These are phyloP conservation scores for Acanthamoeba rhysodes DNA, from an alignment of 208 protist genomes.

Conservation along the genomic window DNA sequence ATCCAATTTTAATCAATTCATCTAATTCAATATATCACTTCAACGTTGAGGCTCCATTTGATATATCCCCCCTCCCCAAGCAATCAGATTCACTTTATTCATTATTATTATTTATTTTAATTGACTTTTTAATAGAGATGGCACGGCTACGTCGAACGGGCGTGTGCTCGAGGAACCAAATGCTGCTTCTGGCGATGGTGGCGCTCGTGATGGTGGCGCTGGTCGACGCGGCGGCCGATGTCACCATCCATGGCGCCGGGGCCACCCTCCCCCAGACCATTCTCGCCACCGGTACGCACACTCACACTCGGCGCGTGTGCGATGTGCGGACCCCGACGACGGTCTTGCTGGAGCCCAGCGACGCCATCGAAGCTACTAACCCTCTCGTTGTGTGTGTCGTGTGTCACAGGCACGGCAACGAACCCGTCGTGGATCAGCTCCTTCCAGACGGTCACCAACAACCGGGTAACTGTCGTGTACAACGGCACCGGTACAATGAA, in stretches of 20 bases:
- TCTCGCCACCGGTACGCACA: not conserved
- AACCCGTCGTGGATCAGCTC: not conserved
- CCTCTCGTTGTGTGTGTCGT: not conserved
- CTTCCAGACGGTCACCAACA: slow-evolving; percentile 30
- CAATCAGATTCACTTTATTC: no score
- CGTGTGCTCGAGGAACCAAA: not conserved
- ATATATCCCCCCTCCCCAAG: no score
- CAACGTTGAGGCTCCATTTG: no score
- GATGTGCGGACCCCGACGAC: no score
- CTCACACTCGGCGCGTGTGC: no score
- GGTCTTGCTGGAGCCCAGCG: no score
- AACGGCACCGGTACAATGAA: not conserved
- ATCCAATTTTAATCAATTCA: no score
- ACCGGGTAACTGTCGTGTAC: slow-evolving; percentile 6
- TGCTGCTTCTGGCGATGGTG: not conserved
- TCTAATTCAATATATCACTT: no score
- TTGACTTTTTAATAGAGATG: no score
- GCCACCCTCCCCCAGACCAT: not conserved
- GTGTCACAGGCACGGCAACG: not conserved
- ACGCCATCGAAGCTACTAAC: no score
- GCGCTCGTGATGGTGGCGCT: not conserved
- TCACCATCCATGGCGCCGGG: not conserved
- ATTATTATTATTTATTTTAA: no score
- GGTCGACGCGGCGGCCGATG: not conserved
- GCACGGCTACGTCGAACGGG: no score